Base-by-base conservation (phyloP, 2,329 filamentous ascomycete species). In the Apiospora pterosperma region DNA sequence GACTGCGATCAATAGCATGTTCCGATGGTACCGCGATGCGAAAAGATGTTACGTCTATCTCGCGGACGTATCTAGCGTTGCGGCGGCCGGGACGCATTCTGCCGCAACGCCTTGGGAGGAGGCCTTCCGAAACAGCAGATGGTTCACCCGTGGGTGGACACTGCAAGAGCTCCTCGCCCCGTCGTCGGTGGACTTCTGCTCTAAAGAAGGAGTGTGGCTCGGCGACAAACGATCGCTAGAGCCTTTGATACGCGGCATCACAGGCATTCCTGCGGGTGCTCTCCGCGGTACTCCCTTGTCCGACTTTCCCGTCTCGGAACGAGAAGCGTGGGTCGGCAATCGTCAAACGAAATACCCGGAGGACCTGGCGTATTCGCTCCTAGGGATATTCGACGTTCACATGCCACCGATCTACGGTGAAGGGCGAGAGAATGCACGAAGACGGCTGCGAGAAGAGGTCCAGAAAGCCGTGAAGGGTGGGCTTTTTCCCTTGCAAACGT, bases 11-110 rank as follows among this genome's bases (percentile, higher is more conserved):
- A 68, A 67, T 19, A 44, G 28, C 31, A 70, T 70, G 64, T 70
- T 69, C 31, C 62, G 63, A 8, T 69, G 65, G 63, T 70, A 70
- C 55, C 41, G 36, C 19, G 52, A 67, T 60, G 60, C 64, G 16
- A 61, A 31, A 28, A 42, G 5, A 63, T 70, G 65, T 61, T 70
- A 69, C 59, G 68, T 69, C n/a, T 70, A 69, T 63, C 42, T 70
- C 8, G 62, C 61, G 5, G 63, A 70, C 34, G 64, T 70, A 23
- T 69, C 64, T 7, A 25, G 16, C 12, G 58, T 16, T 52, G 16
- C 44, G 25, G 25, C 31, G 5, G n/a, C 16, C 14, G 25, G 34
- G 31, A 16, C 44, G 16, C 44, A 16, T 14, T 25, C 28, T 8
- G 34, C 31, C 16, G 25, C 34, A 16, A 16, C 44, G 44, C 25